Evolutionary conservation across 768 basidiomycete genomes (phyloP), one percentile per base, ranked within the genome.

Genomic region (Rhizopogon rudus): DNA sequence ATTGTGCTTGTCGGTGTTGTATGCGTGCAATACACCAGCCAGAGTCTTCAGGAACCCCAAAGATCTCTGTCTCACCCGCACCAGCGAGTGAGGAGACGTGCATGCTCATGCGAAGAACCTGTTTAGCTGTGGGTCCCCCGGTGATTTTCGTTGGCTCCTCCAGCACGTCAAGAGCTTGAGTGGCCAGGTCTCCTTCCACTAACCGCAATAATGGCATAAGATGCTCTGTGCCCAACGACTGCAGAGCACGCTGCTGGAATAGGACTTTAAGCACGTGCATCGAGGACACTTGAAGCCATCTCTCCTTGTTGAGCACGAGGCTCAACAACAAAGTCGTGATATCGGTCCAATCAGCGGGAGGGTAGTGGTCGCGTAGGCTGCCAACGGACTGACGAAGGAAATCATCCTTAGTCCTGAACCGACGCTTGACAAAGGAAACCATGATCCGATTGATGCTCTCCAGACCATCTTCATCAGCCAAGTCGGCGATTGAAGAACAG

Each of bases 71-170:
- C 6, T 81, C 77, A 40, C 87, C 82, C 10, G 78, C 73, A 42
- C 77, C 73, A 25, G 73, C 65, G 29, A 73, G 66, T 35, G 71
- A 68, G 29, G 77, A 80, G 22, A 78, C 66, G 59, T 88, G 86
- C 82, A 94, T 86, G 69, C 93, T 93, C 91, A 95, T 93, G 6
- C 91, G 83, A 22, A 95, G 76, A n/a, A 94, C 89, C 60, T 92
- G 88, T 56, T 88, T 88, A 1, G 91, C 90, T 0, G 86, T 79
- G 45, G 83, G 84, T 22, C 89, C 87, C 42, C 85, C 83, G 1
- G 83, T 83, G 72, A 93, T 87, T 17, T 79, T 81, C 70, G 91
- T 83, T 0, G 93, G 93, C 62, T 94, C 89, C 62, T 97, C 93
- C 6, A 98, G 79, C n/a, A 98, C 92, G 46, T 95, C 94, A 45